Conservation (phyloP, 768 basidiomycete species). For the Guyanaporus albipodus region DNA sequence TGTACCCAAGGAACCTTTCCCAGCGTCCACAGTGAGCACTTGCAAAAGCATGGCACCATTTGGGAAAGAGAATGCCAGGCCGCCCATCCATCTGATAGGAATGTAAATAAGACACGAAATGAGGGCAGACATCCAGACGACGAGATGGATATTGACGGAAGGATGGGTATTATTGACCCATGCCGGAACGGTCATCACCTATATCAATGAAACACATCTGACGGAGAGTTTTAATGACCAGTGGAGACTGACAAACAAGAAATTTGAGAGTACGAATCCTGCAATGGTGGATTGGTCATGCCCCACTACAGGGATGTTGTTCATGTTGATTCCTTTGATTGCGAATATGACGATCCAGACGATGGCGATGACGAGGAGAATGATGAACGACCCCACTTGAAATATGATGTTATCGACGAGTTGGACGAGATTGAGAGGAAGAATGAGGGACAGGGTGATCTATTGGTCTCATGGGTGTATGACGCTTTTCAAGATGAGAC, state of each 20-base stretch:
- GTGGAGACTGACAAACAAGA: constrained; percentile 23
- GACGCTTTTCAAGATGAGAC: neutral
- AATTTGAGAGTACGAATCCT: constrained; percentile 24
- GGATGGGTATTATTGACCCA: constrained; percentile 26
- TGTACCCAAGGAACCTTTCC: constrained; percentile 1
- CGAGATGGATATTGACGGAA: constrained; percentile 18
- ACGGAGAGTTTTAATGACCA: neutral
- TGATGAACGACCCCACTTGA: constrained; percentile 20
- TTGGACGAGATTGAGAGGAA: constrained; percentile 23
- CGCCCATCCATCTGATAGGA: constrained; percentile 23
- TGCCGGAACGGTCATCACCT: constrained; percentile 24
- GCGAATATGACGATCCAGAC: constrained; percentile 17
- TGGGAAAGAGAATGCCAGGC: constrained; percentile 10
- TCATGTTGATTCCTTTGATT: constrained; percentile 8
- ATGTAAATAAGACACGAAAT: constrained; percentile 25
- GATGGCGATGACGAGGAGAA: constrained; percentile 18
- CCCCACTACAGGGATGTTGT: constrained; percentile 14
- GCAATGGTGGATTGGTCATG: constrained; percentile 17
- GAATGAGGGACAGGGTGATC: constrained; percentile 17
- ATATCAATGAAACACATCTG: neutral
- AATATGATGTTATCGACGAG: constrained; percentile 25
- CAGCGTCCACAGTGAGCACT: constrained; percentile 6
- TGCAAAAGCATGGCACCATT: constrained; percentile 16
- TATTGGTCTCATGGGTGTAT: constrained; percentile 3
- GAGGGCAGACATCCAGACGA: constrained; percentile 21